Evolutionary conservation across 768 basidiomycete species (phyloP).

Genomic region (Tulasnella sp.): DNA sequence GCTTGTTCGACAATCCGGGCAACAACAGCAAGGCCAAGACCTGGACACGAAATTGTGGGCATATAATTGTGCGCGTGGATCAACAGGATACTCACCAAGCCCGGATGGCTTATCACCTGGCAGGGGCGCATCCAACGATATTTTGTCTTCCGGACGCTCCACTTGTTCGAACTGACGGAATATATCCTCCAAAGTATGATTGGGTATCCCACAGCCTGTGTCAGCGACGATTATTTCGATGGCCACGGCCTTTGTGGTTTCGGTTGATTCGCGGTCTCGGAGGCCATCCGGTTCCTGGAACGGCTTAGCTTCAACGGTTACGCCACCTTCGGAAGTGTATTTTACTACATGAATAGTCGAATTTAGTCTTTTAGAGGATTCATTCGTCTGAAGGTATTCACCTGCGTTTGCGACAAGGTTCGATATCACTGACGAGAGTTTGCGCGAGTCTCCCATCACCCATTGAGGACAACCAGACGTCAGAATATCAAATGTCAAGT

Average conservation of each 20-base stretch:
- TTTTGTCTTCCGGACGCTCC: slow-evolving; percentile 45
- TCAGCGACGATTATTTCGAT: slow-evolving; percentile 70
- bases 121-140: slow-evolving; percentile 26
- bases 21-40: slow-evolving; percentile 75
- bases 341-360: slow-evolving; percentile 48
- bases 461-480: slow-evolving; percentile 50
- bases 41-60: slow-evolving; percentile 35
- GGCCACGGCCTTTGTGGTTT: slow-evolving; percentile 43
- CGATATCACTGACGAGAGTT: slow-evolving; percentile 70
- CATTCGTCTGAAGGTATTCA: slow-evolving; percentile 37
- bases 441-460: slow-evolving; percentile 67
- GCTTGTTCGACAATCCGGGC: slow-evolving; percentile 75
- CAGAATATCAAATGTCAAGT: slow-evolving; percentile 56
- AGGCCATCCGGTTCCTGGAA: slow-evolving; percentile 53
- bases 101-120: slow-evolving; percentile 36
- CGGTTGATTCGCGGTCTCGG: slow-evolving; percentile 33
- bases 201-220: slow-evolving; percentile 66
- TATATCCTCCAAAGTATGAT: slow-evolving; percentile 63
- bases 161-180: slow-evolving; percentile 79
- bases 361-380: background rate
- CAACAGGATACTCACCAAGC: slow-evolving; percentile 42
- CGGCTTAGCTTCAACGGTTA: slow-evolving; percentile 54
- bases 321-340: slow-evolving; percentile 59
- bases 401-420: slow-evolving; percentile 74
- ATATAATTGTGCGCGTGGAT: background rate